phyloP scores from a whole-genome alignment of 306 rosid species.

The Cyamopsis tetragonoloba region DNA sequence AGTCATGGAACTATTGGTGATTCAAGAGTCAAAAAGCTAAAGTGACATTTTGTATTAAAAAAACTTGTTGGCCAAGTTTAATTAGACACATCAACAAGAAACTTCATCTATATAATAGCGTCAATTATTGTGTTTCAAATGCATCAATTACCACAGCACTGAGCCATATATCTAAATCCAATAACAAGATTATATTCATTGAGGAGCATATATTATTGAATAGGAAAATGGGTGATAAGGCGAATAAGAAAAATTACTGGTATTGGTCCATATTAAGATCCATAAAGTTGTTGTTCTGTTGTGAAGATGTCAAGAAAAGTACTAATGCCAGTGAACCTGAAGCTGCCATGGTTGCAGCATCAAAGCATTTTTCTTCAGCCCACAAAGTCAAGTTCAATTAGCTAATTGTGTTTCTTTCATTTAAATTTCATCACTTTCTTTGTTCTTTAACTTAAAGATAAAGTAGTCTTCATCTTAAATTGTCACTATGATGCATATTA shows the following conservation, averaged over 20 bases:
- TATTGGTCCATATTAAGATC: background rate
- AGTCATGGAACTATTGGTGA: background rate
- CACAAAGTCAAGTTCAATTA: conserved; percentile 23
- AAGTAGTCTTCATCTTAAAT: too few relatives aligned
- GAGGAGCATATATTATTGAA: too few relatives aligned
- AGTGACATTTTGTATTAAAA: background rate
- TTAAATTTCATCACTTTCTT: too few relatives aligned
- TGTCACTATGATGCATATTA: too few relatives aligned
- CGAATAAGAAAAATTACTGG: background rate
- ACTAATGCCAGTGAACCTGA: background rate
- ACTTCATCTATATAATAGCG: background rate
- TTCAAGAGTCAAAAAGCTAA: background rate
- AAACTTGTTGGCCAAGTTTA: conserved; percentile 28
- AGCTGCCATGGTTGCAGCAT: conserved; percentile 18
- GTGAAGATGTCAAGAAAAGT: conserved; percentile 14
- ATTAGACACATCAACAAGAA: conserved; percentile 2
- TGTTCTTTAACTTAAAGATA: too few relatives aligned
- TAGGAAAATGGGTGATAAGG: conserved; percentile 18
- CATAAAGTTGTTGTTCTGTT: background rate
- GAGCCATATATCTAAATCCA: too few relatives aligned
- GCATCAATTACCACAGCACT: background rate
- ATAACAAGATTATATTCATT: too few relatives aligned
- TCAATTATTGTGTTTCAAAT: background rate
- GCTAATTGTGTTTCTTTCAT: too few relatives aligned
- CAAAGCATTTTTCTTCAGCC: conserved; percentile 26